Evolutionary conservation across 768 basidiomycete genomes (phyloP).

Genomic region (Cubamyces sp.): DNA sequence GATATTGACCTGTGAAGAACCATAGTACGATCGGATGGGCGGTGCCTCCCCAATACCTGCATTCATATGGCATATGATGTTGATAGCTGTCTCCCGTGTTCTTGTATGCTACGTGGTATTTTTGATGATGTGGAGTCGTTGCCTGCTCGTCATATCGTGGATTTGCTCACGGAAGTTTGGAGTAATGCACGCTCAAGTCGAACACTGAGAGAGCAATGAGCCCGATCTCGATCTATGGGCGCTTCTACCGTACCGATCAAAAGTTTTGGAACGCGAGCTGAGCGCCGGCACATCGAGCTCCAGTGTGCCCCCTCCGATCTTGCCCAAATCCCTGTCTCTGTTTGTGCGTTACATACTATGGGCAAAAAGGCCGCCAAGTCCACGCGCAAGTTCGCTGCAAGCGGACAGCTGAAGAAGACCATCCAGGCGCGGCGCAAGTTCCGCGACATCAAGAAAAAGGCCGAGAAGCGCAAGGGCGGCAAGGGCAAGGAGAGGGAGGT

Average conservation of each 20-base stretch:
- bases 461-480: conserved; percentile 55
- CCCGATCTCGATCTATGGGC: neutral
- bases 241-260: neutral
- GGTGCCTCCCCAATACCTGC: no score
- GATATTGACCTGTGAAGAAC: no score
- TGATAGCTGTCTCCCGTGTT: no score
- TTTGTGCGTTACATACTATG: conserved; percentile 36
- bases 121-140: no score
- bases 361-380: conserved; percentile 74
- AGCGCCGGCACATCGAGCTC: neutral
- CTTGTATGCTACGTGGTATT: no score
- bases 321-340: no score
- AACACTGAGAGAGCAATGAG: no score
- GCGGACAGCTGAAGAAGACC: conserved; percentile 85
- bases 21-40: no score
- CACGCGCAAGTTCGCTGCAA: conserved; percentile 85
- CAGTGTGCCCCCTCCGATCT: neutral
- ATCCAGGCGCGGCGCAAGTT: conserved; percentile 85
- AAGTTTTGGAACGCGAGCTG: neutral
- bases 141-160: no score
- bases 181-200: no score
- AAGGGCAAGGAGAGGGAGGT: conserved; percentile 33
- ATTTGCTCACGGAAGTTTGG: no score
- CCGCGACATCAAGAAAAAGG: conserved; percentile 74
- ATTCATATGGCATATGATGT: no score